A percentile compares a stretch with the other conserved stretches of the same genome.
Evolutionary conservation across 768 basidiomycete genomes (phyloP).

Genomic region (Roridomyces roridus): DNA sequence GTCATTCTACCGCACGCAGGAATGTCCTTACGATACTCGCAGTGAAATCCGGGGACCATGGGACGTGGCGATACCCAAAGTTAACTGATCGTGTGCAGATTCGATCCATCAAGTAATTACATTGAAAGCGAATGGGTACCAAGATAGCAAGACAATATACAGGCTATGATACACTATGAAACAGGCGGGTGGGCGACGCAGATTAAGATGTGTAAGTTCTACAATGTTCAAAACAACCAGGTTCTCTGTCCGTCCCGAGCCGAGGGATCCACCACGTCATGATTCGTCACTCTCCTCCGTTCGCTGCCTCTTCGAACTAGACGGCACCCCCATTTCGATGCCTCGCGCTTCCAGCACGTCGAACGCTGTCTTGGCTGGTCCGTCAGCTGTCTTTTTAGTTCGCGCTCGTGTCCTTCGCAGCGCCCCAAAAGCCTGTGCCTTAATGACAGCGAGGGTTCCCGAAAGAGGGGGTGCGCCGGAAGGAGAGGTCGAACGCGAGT

Average conservation of each 20-base stretch:
- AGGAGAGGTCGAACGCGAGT: conserved; percentile 58
- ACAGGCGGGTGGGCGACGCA: conserved; percentile 20
- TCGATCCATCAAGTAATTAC: neutral
- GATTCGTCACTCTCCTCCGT: conserved; percentile 54
- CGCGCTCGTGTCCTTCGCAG: conserved; percentile 79
- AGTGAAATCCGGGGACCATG: conserved; percentile 91
- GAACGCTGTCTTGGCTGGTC: conserved; percentile 73
- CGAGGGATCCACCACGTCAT: conserved; percentile 26
- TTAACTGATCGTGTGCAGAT: conserved; percentile 43
- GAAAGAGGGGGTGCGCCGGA: conserved; percentile 55
- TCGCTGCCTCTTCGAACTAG: conserved; percentile 56
- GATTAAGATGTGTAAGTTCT: conserved; percentile 17
- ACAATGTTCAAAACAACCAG: no score
- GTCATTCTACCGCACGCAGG: conserved; percentile 16
- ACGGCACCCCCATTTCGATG: conserved; percentile 51
- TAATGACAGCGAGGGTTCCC: conserved; percentile 88
- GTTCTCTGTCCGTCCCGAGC: conserved; percentile 15
- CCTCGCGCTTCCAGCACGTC: conserved; percentile 86
- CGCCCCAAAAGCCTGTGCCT: conserved; percentile 89
- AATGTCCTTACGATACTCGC: conserved; percentile 14
- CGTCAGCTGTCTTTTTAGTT: conserved; percentile 75
- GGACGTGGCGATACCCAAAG: conserved; percentile 85
- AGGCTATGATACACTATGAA: conserved; percentile 23
- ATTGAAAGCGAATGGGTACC: conserved; percentile 7
- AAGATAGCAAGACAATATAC: conserved; percentile 27